Evolutionary conservation across 768 basidiomycete species (phyloP), one percentile per base, ranked within the genome.

Genomic region (Rubroboletus satanas): DNA sequence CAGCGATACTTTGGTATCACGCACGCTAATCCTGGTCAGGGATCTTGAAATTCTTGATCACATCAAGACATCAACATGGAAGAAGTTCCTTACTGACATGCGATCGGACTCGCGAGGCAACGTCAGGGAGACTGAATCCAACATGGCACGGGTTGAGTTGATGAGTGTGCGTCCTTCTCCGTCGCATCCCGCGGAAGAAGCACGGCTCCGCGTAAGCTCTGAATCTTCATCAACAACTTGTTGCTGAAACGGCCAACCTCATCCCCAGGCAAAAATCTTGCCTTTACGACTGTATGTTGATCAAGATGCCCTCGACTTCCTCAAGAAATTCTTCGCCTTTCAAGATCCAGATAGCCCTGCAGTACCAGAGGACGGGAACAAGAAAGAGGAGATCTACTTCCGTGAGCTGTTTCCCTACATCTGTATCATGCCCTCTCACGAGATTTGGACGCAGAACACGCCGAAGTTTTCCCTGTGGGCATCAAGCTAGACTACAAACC

Each of bases 401-500:
- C 91, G 91, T 92, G 61, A 66, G 86, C 11, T 56, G 33, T 43
- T 49, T 45, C 23, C 33, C 26, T 39, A 31, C 41, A 14, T 50
- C 39, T 51, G 35, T 42, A 35, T 52, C 54, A 56, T 42, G 38
- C 32, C 49, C 26, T 15, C 14, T 44, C 46, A 65, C n/a, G 28
- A 36, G 12, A 29, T 28, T 29, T 23, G 26, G 15, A 33, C 38
- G 14, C 62, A 94, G 93, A 98, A 73, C 84, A 91, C 60, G 95
- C 92, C 10, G 97, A 98, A 69, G 85, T 99, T 39, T 93, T 95
- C 68, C 93, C 97, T 0, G 82, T 99, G 49, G 91, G 95, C 68
- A 73, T 99, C 61, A 98, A 98, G 74, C 78, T 99, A 11, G 97
- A 99, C 68, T 99, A 98, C 72, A 99, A 99, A 68, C 97, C 97